Base-by-base conservation (phyloP, 2,329 filamentous ascomycete species). In the Diplodia intermedia region DNA sequence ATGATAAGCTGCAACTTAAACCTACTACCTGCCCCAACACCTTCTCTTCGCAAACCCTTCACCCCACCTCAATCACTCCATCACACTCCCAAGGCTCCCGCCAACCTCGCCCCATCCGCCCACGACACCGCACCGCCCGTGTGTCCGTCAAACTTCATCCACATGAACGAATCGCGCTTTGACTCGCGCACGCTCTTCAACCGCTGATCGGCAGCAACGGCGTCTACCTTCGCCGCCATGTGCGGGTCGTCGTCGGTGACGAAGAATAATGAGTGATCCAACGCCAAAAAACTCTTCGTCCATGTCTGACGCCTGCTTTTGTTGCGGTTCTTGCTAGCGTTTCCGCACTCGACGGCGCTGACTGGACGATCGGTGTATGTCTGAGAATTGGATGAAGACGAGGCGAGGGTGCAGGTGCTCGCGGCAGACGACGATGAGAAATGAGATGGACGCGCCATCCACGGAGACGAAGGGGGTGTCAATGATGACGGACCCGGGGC, bases 111-210 rank as follows among this genome's bases (percentile, higher is more conserved):
- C 4, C 57, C 57, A 50, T 62, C 57, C 43, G 57, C 57, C 57
- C 57, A 62, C 40, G 57, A 43, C 57, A 62, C 47, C 7, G n/a
- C 43, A 7, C 57, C 43, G 11, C 57, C 26, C 4, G 40, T 43
- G n/a, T 62, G 43, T 0, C 57, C 57, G 7, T 62, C 43, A 50
- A 62, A 62, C 43, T 62, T 49, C 57, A 62, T 62, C 57, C 57
- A 62, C 57, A 62, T 62, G 26, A 62, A 62, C 20, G 40, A 50
- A 15, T 62, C 40, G 6, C 57, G 29, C 29, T 36, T 62, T 29
- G 57, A 15, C 18, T 11, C 26, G 8, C 47, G 57, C 26, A 43
- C n/a, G 6, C 49, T 29, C 23, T 26, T 26, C 18, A 15, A 8
- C 26, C 26, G 43, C 38, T 26, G n/a, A 15, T 50, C 57, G 1